Evolutionary conservation across 108 stramenopile species (phyloP), one percentile per base, ranked within the genome.

Genomic region (Chaetoceros tenuissimus): DNA sequence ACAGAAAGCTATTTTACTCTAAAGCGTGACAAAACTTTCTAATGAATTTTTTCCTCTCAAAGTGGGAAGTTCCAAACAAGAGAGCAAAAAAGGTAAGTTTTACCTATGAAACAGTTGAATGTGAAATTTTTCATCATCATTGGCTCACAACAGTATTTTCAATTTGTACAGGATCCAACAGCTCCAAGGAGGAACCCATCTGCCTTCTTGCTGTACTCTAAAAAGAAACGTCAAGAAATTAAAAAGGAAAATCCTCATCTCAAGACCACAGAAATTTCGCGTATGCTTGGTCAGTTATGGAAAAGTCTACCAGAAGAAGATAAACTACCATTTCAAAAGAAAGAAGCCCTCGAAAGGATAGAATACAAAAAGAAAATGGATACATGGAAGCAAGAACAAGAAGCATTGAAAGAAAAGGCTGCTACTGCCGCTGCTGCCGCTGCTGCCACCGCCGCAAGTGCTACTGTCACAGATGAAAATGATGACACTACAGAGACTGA

Each of bases 171-270:
- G 65, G 74, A 81, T 54, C 73, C 69, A 8, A 52, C 51, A 28
- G 79, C 75, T 43, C 79, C 79, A 18, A 80, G 74, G 60, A 63
- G 79, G 17, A 64, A 69, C 13, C 70, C 71, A 28, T 74, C 75
- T 23, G 79, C 79, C 0, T 80, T 81, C 53, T 59, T 81, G 29
- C 71, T 69, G 40, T 81, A 68, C 51, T 57, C 60, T 27, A 67
- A 68, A 28, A 57, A 29, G 24, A 68, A 53, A 51, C 60, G 80
- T 7, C 28, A 51, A 3, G 47, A 53, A 10, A 25, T 81, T 31
- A 81, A 77, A 23, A 45, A 64, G 20, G 40, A 67, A 23, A 59
- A 75, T 60, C 77, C 77, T 10, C 54, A 69, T 2, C 24, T 78
- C 55, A 60, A 57, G 1, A 75, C 78, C 53, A 68, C 68, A 17